Base-by-base conservation (phyloP, 441 rosid species). In the Euphorbia schlechtendalii region DNA sequence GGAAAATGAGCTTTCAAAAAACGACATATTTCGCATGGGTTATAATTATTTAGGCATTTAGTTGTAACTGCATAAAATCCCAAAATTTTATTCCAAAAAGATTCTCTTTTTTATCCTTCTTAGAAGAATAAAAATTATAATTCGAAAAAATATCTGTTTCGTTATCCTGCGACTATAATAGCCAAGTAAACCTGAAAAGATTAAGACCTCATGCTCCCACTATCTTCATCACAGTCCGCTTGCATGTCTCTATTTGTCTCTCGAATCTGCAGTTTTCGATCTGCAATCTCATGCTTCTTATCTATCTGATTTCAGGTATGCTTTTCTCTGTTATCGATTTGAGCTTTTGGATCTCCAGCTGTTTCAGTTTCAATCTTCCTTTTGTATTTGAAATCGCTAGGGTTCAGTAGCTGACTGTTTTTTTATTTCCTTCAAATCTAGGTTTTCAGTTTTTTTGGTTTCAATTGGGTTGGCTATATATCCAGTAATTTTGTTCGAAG, bases 361-460 rank as follows among this genome's bases (percentile, higher is more conserved):
- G 2, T 52, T 65, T 25, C 2, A 14, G 18, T 40, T 57, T 30
- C 7, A 55, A 9, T n/a, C 30, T 10, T 8, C 1, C 11, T 43
- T 48, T 2, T 38, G 4, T 38, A 5, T 8, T 38, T 32, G 34
- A 32, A 6, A n/a, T 27, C 46, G 1, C n/a, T 12, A 32, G 63
- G 56, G n/a, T 59, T 34, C n/a, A 21, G 17, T 36, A n/a, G 36
- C 51, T 69, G 62, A 56, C 7, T 34, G 3, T 3, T 32, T 54
- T 55, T 59, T 27, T 1, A n/a, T n/a, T 24, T 60, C 6, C 64
- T 55, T 56, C 51, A 13, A 15, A 27, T 57, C 49, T 75, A 72
- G 73, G 79, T n/a, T n/a, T n/a, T n/a, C n/a, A 68, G 63, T 56
- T 46, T 48, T 61, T 63, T 55, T 49, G 59, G 71, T 55, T 55